phyloP scores from a whole-genome alignment of 1,139 yeast genomes.

The Hyphopichia buzzinii region DNA sequence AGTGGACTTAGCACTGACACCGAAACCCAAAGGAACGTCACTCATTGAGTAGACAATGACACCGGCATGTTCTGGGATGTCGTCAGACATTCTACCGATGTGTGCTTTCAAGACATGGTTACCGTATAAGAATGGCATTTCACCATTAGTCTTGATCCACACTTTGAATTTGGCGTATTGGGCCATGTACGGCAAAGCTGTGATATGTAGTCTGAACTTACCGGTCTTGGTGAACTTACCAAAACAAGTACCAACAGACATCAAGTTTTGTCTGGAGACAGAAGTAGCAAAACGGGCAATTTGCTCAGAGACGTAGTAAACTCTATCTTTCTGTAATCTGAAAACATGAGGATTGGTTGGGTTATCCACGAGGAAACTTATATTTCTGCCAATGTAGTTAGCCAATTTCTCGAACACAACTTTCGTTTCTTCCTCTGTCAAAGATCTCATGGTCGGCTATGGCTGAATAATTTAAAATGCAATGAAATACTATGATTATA shows the following conservation, averaged over 20 bases:
- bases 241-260: conserved; percentile 90
- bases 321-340: conserved; percentile 93
- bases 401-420: conserved; percentile 95
- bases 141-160: conserved; percentile 97
- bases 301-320: conserved; percentile 82
- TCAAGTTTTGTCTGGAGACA: conserved; percentile 81
- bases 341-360: conserved; percentile 91
- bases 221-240: conserved; percentile 98
- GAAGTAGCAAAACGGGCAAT: conserved; percentile 88
- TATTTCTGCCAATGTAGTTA: conserved; percentile 92
- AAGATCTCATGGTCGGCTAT: conserved; percentile 67
- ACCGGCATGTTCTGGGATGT: conserved; percentile 97
- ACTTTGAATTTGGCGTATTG: conserved; percentile 89
- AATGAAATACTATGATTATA: too few species aligned
- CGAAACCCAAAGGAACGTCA: conserved; percentile 93
- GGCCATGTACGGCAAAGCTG: conserved; percentile 80
- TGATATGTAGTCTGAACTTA: conserved; percentile 90
- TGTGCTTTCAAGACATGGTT: conserved; percentile 97
- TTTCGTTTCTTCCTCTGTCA: conserved; percentile 96
- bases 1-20: conserved; percentile 93
- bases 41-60: conserved; percentile 87
- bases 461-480: too few species aligned
- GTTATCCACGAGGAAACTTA: conserved; percentile 82
- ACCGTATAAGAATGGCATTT: conserved; percentile 97
- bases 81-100: conserved; percentile 94